Percentiles rank a stretch among this genome's conserved stretches.
Evolutionary conservation across 2,329 filamentous ascomycete species (phyloP).

Genomic region (Arachnomyces sp.): DNA sequence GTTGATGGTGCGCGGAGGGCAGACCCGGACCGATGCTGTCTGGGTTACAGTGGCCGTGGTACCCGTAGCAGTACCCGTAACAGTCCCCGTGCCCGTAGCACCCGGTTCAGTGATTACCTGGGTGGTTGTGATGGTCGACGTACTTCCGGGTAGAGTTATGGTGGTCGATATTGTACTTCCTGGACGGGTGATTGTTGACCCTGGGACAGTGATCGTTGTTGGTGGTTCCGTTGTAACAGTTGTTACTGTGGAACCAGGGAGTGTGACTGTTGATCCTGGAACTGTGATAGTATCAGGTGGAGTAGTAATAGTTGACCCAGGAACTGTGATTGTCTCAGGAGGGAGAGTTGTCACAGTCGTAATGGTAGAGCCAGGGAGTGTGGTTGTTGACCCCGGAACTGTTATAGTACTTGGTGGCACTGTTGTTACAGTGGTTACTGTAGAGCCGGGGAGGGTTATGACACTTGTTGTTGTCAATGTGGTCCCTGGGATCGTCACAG

Average conservation of each 20-base stretch:
- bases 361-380: slow-evolving; percentile 3
- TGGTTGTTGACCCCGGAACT: slow-evolving; percentile 6
- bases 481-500: slow-evolving; percentile 1
- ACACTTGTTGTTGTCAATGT: slow-evolving; percentile 4
- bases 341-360: slow-evolving; percentile 12
- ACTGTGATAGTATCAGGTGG: slow-evolving; percentile 5
- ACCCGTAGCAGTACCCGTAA: neutral
- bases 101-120: neutral
- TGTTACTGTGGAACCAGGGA: slow-evolving; percentile 5
- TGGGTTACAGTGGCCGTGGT: slow-evolving; percentile 9
- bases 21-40: slow-evolving; percentile 17
- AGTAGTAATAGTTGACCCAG: slow-evolving; percentile 8
- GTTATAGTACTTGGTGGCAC: slow-evolving; percentile 12
- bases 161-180: slow-evolving; percentile 13
- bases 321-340: slow-evolving; percentile 7
- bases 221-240: neutral
- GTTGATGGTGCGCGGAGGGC: slow-evolving; percentile 22
- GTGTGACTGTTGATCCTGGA: slow-evolving; percentile 3
- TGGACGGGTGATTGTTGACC: slow-evolving; percentile 12
- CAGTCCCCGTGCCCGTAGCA: no score
- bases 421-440: slow-evolving; percentile 5
- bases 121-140: slow-evolving; percentile 12
- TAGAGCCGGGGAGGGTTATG: slow-evolving; percentile 5
- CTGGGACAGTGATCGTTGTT: slow-evolving; percentile 1
- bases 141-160: slow-evolving; percentile 11